Evolutionary conservation across 306 rosid genomes (phyloP), one percentile per base, ranked within the genome.

Genomic region (Prosopis cineraria): DNA sequence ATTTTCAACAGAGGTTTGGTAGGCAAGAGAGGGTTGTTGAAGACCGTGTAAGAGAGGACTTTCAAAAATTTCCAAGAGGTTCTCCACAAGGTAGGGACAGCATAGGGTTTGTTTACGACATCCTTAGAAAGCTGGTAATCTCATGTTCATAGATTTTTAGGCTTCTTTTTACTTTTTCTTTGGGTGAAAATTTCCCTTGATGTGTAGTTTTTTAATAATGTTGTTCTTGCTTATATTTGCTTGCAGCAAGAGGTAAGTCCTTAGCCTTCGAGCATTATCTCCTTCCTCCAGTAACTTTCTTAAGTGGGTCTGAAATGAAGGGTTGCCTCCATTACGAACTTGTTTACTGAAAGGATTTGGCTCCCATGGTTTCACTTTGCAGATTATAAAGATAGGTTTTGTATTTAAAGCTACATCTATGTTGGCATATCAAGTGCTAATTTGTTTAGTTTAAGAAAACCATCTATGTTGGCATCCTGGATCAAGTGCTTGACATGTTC

Each of bases 221-320:
- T 68, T 69, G 74, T 83, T 89, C 77, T 83, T 84, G 65, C 87
- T 79, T 91, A 79, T 86, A 68, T 88, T 91, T 93, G 89, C 87
- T 87, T 91, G 99, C 98, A 86, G 97, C 96, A 82, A 83, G 90
- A 93, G 99, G 98, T 96, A 96, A 96, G 99, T 96, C 89, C 94
- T 88, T 88, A 83, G 84, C 87, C 86, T 90, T 88, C 92, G 87
- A 85, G 93, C 84, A 77, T 89, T 91, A 75, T 89, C 85, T 87
- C 91, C 72, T 81, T 89, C 85, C 92, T 85, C 92, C 88, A 88
- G 89, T 88, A 77, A 67, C 80, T 80, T 77, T 84, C 83, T 41
- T 48, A 73, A 75, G 80, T 84, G 85, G 88, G 75, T 84, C 78
- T 82, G 90, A 82, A 84, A 81, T 84, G 90, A 74, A 69, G 39